These are phyloP conservation scores for Cyclospora cayetanensis DNA, from an alignment of 169 alveolate species.

Conservation along the genomic window DNA sequence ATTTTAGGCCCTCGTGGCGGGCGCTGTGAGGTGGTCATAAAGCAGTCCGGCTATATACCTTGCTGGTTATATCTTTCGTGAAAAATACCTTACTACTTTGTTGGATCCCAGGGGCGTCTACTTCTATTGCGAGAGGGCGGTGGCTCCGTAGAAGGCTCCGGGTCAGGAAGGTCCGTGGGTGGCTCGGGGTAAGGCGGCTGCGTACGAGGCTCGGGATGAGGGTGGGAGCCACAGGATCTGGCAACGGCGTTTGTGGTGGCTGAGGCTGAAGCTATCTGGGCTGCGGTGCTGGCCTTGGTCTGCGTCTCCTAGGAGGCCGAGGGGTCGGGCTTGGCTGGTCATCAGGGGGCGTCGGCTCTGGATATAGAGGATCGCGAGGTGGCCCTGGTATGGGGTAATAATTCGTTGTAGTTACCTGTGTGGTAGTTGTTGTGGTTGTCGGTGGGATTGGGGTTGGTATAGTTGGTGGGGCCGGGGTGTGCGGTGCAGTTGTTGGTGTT, in stretches of 20 bases:
- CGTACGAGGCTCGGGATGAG: no score
- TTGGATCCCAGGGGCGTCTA: neutral
- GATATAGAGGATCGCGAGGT: no score
- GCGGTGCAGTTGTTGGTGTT: neutral
- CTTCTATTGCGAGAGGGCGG: neutral
- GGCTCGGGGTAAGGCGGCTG: neutral
- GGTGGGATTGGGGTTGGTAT: neutral
- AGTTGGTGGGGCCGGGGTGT: neutral
- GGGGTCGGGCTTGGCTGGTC: neutral
- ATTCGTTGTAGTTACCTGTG: neutral
- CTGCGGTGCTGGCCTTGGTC: neutral
- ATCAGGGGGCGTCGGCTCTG: no score
- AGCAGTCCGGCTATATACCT: no score
- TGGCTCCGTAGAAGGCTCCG: neutral
- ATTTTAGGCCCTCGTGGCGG: no score
- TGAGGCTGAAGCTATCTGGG: no score
- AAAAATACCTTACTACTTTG: no score
- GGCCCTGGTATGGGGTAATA: neutral
- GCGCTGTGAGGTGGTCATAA: no score
- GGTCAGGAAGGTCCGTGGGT: neutral
- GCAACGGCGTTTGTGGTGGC: neutral
- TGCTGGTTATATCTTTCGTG: no score
- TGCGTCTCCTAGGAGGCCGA: neutral
- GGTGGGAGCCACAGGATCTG: neutral
- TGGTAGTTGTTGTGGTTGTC: conserved; percentile 14